A percentile compares a stretch with the other conserved stretches of the same genome.
Evolutionary conservation across 1,139 yeast species (phyloP).

Genomic region (Diutina neorugosa): DNA sequence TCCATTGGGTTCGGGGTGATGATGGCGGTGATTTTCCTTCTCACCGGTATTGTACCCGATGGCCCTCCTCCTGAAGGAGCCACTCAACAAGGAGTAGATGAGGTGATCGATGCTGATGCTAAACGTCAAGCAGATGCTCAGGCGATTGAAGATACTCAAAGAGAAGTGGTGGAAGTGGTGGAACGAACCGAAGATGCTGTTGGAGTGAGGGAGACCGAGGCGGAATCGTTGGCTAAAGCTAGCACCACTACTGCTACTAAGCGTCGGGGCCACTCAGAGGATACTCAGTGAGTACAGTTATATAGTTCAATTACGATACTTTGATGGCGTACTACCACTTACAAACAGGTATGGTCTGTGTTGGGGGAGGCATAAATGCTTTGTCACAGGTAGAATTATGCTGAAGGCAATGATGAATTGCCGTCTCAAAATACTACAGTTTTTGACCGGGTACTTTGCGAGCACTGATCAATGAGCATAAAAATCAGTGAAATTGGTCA

Average conservation of each 20-base stretch:
- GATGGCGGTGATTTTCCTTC: neutral
- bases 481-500: too few species aligned
- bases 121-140: neutral
- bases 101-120: neutral
- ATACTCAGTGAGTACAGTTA: neutral
- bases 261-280: neutral
- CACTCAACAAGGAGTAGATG: neutral
- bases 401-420: too few species aligned
- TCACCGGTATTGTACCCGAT: neutral
- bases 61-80: neutral
- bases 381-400: too few species aligned
- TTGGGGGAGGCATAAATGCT: too few species aligned
- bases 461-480: too few species aligned
- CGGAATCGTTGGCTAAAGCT: neutral
- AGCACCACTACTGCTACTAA: neutral
- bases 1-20: conserved; percentile 1
- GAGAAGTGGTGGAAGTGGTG: neutral
- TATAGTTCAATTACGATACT: too few species aligned
- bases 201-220: neutral
- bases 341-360: too few species aligned
- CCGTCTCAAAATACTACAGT: too few species aligned
- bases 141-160: neutral
- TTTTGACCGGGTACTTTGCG: too few species aligned
- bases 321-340: too few species aligned
- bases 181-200: neutral